These are phyloP conservation scores for Salvia sclarea DNA, from an alignment of 305 asterid genomes.

Conservation along the genomic window DNA sequence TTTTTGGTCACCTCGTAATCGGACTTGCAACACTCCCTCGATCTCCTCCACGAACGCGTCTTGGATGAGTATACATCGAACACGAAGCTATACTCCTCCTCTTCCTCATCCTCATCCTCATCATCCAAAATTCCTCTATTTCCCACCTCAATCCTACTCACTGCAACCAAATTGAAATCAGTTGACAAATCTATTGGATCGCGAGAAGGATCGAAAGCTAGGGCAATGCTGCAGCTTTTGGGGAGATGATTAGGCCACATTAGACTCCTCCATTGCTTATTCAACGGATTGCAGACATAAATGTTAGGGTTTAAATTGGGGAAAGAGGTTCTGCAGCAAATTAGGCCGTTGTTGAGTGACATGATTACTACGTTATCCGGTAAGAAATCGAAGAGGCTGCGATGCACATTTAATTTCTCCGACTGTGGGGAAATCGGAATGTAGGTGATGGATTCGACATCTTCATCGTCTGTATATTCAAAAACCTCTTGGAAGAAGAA, in stretches of 20 bases:
- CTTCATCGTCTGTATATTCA: conserved; percentile 39
- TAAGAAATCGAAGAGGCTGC: conserved; percentile 50
- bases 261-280: conserved; percentile 47
- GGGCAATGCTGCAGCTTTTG: conserved; percentile 38
- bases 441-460: conserved; percentile 44
- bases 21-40: conserved; percentile 44
- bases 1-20: conserved; percentile 37
- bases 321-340: conserved; percentile 53
- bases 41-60: conserved; percentile 49
- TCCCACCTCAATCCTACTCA: conserved; percentile 28
- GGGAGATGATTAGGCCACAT: conserved; percentile 47
- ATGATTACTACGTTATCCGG: conserved; percentile 54
- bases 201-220: conserved; percentile 51
- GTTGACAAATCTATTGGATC: conserved; percentile 35
- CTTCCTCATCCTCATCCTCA: background rate
- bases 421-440: conserved; percentile 42
- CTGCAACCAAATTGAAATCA: conserved; percentile 46
- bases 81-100: conserved; percentile 32
- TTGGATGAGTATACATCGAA: conserved; percentile 54
- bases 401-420: conserved; percentile 24
- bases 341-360: conserved; percentile 56
- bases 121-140: conserved; percentile 6
- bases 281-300: conserved; percentile 59
- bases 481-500: conserved; percentile 62
- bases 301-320: conserved; percentile 38